Base-by-base conservation (phyloP, 345 rosid species). In the Psidium friedrichsthalianum region DNA sequence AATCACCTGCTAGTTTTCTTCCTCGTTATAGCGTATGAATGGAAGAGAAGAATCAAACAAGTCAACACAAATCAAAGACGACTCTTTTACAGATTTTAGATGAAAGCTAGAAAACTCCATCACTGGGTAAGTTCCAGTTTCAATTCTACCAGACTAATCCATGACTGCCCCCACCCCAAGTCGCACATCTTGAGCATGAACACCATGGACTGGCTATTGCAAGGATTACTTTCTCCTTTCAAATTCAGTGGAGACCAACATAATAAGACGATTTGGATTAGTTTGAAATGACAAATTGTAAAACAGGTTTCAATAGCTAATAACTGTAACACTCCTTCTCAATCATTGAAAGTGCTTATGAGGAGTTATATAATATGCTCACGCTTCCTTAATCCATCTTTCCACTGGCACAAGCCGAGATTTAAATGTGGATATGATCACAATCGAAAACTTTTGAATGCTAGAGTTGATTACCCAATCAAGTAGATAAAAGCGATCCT, bases 391-490 rank as follows among this genome's bases (percentile, higher is more conserved):
- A 27, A 59, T 6, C 40, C 40, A 27, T 59, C 20, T n/a, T 59
- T 27, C 36, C 20, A 59, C 74, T 4, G 11, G 36, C 74, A 27
- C 40, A 59, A 27, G 40, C 4, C 14, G 20, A 59, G 10, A 14
- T 59, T 59, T 14, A 27, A 27, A 27, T 27, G 6, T 14, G 40
- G 74, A 59, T 6, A 59, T 0, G 0, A 59, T 59, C 74, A 59
- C 29, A 59, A 83, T 32, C 5, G 74, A 36, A 64, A 76, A 83
- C n/a, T 40, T 36, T 32, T 5, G 42, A 11, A 32, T 25, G 24
- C 51, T 10, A 32, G 53, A 24, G 74, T 55, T 58, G n/a, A 53
- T 86, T 90, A 90, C 91, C 90, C 90, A 88, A 51, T 87, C 91
- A 10, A 90, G 89, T 53, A 90, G 92, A 80, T 81, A 59, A 40